A percentile compares a stretch with the other conserved stretches of the same genome.
These are phyloP conservation scores for Arthrinium phaeospermum DNA, from an alignment of 2,329 filamentous ascomycete genomes.

Conservation along the genomic window DNA sequence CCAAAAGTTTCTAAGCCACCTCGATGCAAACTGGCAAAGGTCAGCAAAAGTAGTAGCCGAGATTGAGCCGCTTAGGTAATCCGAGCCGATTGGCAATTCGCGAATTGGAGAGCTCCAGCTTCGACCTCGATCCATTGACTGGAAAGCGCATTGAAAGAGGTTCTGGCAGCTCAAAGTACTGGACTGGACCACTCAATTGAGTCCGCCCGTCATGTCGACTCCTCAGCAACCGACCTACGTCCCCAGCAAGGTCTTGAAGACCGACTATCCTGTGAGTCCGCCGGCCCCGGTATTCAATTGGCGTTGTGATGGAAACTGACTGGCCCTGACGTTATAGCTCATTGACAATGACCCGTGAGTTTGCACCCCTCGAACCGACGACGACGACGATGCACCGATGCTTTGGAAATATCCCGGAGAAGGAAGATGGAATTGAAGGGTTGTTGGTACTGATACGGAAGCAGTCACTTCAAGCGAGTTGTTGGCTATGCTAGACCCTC, in stretches of 20 bases:
- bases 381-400: neutral
- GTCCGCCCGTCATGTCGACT: conserved; percentile 45
- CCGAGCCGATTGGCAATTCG: conserved; percentile 27
- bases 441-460: conserved; percentile 23
- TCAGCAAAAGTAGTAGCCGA: conserved; percentile 25
- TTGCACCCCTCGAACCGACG: conserved; percentile 22
- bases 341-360: conserved; percentile 98
- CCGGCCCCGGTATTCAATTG: conserved; percentile 29
- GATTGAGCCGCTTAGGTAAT: conserved; percentile 39
- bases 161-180: conserved; percentile 21
- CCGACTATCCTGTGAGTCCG: conserved; percentile 82
- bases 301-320: neutral
- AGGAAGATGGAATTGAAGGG: too few species aligned
- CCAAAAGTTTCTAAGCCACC: neutral
- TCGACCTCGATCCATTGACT: conserved; percentile 27
- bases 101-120: conserved; percentile 34
- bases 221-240: conserved; percentile 56
- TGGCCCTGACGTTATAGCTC: conserved; percentile 63
- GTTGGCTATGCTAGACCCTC: conserved; percentile 83
- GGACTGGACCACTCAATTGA: conserved; percentile 27
- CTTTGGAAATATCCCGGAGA: too few species aligned
- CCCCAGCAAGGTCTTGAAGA: conserved; percentile 79
- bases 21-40: neutral
- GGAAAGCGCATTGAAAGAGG: conserved; percentile 13
- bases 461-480: conserved; percentile 88